Evolutionary conservation across 306 rosid species (phyloP), one percentile per base, ranked within the genome.

Genomic region (Ammopiptanthus mongolicus): DNA sequence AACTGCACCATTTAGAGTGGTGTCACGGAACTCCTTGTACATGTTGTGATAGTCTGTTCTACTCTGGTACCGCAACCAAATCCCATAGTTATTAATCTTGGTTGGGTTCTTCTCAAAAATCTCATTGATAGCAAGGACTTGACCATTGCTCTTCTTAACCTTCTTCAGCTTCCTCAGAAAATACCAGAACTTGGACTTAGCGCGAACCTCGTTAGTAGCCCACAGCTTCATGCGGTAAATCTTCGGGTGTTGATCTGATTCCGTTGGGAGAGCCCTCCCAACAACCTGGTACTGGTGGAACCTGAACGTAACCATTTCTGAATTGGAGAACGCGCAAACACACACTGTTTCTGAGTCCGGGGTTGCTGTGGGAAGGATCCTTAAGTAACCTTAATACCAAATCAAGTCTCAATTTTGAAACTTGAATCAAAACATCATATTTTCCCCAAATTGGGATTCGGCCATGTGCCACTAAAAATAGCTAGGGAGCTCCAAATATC

Each of bases 151-250:
- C 83, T 93, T 93, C 93, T 93, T 93, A 2, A 93, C 98, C 84
- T 93, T 93, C 88, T 90, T 93, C 67, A 89, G 62, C 75, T 90
- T 93, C 88, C 96, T 86, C 87, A 93, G 28, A 61, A 93, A 93
- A 50, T 93, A 93, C 98, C 98, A 93, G 70, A 93, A 93, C 80
- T 93, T 93, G 23, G 98, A 93, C 84, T 93, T 93, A 63, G 98
- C 98, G 67, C 98, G 96, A 82, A 93, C 98, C 78, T 90, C 98
- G 29, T 93, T 93, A 64, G 98, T 93, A 8, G 96, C 96, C 98
- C 98, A 93, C 11, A 93, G 93, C 82, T 93, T 93, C 98, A 93
- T 93, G 15, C 98, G 90, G 78, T 90, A 93, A 57, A 93, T 93
- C 89, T 90, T 93, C 0, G 98, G 98, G 51, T 87, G 94, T 55